Base-by-base conservation (phyloP, 768 basidiomycete genomes). In the Rhizopogon roseolus region DNA sequence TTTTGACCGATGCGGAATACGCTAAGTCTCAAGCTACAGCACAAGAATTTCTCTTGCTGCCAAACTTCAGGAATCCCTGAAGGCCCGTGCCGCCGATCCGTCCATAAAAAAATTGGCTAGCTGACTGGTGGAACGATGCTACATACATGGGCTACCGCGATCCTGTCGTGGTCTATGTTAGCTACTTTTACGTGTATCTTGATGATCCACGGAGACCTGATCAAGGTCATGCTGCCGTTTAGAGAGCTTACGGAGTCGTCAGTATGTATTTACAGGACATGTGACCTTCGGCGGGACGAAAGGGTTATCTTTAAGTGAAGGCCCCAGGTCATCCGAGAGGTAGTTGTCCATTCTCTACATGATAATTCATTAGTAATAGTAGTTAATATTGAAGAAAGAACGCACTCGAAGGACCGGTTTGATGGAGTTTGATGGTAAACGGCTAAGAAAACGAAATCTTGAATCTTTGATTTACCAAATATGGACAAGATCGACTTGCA, bases 121-220 rank as follows among this genome's bases (percentile, higher is more conserved):
- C 81, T 44, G 93, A 96, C 49, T 99, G 97, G 97, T 99, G 96
- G 96, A 95, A 98, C 71, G 92, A 97, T 36, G 81, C 69, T 5
- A 95, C 95, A 16, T 91, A 90, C 66, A 86, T 92, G 87, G 86
- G 75, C 6, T 91, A 90, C 64, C 80, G 91, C 45, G 95, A 96
- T 62, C 85, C 94, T 2, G 90, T 97, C 45, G 87, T 95, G 29
- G 89, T 95, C 13, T 89, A 84, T 59, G 93, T 95, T 63, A 93
- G 87, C 78, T 99, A 99, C 75, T 98, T 88, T 74, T 99, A 91
- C 67, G 81, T 94, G 9, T 94, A 98, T 68, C 67, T 85, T 42
- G 81, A 87, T 53, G 90, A 93, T 63, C 73, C 64, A 42, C 64
- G 70, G 22, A 68, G 75, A 44, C 62, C 74, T 98, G 51, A 65